A percentile compares a stretch with the other conserved stretches of the same genome.
phyloP scores from a whole-genome alignment of 2,329 filamentous ascomycete species.

The Hypoxylon sp. region DNA sequence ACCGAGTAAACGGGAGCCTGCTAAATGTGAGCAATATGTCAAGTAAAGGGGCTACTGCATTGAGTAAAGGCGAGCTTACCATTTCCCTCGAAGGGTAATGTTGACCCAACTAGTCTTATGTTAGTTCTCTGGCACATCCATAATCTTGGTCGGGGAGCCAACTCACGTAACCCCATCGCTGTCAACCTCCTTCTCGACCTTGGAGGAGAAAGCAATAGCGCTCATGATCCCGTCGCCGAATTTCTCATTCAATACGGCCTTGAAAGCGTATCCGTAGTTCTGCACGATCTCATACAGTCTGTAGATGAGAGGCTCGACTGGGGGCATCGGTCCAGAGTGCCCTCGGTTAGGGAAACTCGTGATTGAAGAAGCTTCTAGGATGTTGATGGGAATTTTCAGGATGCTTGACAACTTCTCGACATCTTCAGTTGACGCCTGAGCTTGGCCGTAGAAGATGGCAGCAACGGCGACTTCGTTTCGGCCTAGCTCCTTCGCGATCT shows the following conservation, averaged over 20 bases:
- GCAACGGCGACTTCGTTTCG: slow-evolving; percentile 88
- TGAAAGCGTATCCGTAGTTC: slow-evolving; percentile 97
- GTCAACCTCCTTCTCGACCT: slow-evolving; percentile 94
- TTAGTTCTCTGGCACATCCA: slow-evolving; percentile 27
- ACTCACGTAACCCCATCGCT: slow-evolving; percentile 76
- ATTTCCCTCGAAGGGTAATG: slow-evolving; percentile 55
- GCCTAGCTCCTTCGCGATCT: slow-evolving; percentile 79
- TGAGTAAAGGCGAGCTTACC: slow-evolving; percentile 44
- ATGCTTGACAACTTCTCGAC: slow-evolving; percentile 74
- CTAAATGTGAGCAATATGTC: slow-evolving; percentile 32
- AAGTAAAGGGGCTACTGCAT: neutral
- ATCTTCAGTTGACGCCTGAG: slow-evolving; percentile 79
- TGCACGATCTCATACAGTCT: slow-evolving; percentile 94
- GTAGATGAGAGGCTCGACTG: slow-evolving; percentile 89
- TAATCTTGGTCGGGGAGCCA: neutral
- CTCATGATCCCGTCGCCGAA: slow-evolving; percentile 97
- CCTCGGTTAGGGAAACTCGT: slow-evolving; percentile 84
- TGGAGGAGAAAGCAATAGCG: slow-evolving; percentile 90
- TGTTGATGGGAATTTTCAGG: slow-evolving; percentile 71
- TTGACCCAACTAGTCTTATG: slow-evolving; percentile 51
- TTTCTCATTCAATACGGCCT: slow-evolving; percentile 96
- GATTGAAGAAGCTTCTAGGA: slow-evolving; percentile 74
- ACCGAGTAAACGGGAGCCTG: slow-evolving; percentile 54
- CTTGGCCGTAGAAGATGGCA: slow-evolving; percentile 92
- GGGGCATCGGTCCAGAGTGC: slow-evolving; percentile 84